A percentile compares a stretch with the other conserved stretches of the same genome.
These are phyloP conservation scores for Nemania serpens DNA, from an alignment of 2,329 filamentous ascomycete species.

Conservation along the genomic window DNA sequence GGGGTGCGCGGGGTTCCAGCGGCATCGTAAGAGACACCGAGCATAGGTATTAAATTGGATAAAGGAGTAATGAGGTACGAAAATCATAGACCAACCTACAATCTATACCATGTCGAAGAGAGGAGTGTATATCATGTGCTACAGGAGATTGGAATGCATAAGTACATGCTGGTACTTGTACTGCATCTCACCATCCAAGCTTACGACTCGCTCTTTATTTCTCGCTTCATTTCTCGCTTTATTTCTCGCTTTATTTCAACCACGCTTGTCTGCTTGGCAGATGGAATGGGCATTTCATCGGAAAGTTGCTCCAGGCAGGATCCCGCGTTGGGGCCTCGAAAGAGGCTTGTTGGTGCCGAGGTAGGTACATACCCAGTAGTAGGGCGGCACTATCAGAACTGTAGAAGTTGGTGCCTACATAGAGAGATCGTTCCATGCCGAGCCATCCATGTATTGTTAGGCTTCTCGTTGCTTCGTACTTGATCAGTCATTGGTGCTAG, in stretches of 20 bases:
- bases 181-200: background rate
- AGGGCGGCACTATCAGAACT: background rate
- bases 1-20: conserved; percentile 34
- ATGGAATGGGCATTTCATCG: background rate
- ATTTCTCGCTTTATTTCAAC: background rate
- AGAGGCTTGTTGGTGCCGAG: background rate
- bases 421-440: conserved; percentile 4
- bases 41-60: background rate
- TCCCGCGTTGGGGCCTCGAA: background rate
- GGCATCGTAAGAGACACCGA: conserved; percentile 12
- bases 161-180: background rate
- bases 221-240: too few species aligned
- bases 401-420: background rate
- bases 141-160: conserved; percentile 4
- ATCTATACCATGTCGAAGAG: background rate
- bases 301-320: background rate
- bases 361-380: background rate
- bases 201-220: background rate
- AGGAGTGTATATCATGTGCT: background rate
- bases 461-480: background rate
- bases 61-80: background rate
- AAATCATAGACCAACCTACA: background rate
- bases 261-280: background rate
- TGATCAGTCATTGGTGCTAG: background rate
- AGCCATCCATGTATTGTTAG: background rate